These are phyloP conservation scores for Fistulifera pelliculosa DNA, from an alignment of 108 stramenopile genomes.

Conservation along the genomic window DNA sequence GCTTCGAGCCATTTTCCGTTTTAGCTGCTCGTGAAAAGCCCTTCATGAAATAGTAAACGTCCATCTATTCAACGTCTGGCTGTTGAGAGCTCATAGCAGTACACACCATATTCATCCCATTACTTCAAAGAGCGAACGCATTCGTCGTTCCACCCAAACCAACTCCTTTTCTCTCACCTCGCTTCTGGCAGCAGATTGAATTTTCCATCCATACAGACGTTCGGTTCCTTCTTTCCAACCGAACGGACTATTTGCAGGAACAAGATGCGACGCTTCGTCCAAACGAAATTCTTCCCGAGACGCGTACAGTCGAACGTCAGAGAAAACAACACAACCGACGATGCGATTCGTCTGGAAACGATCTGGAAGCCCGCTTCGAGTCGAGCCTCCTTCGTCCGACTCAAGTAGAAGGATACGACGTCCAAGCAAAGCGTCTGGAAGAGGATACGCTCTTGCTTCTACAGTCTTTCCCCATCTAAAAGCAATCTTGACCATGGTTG, in stretches of 20 bases:
- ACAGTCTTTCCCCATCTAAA: constrained; percentile 50
- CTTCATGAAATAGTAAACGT: no score
- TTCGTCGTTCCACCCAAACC: constrained; percentile 18
- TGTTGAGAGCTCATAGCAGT: no score
- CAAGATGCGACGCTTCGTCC: constrained; percentile 48
- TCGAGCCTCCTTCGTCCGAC: constrained; percentile 25
- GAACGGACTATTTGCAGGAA: constrained; percentile 39
- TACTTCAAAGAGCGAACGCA: constrained; percentile 34
- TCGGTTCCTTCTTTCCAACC: constrained; percentile 54
- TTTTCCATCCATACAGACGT: constrained; percentile 54
- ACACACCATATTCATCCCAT: no score
- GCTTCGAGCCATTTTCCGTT: no score
- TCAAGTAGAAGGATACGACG: constrained; percentile 45
- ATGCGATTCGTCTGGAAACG: background rate
- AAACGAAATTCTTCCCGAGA: constrained; percentile 31
- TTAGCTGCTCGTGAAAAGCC: no score
- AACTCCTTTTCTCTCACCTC: background rate
- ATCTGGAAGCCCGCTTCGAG: background rate
- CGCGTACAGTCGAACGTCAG: constrained; percentile 27
- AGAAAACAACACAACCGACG: constrained; percentile 54
- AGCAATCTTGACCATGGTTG: constrained; percentile 48
- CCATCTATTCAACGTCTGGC: no score
- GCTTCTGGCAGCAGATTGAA: constrained; percentile 15
- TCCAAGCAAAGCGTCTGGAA: constrained; percentile 50
- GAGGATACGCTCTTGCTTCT: constrained; percentile 55